A percentile compares a stretch with the other conserved stretches of the same genome.
Evolutionary conservation across 1,284 basidiomycete genomes (phyloP).

Genomic region (Paramarasmius palmivorus): DNA sequence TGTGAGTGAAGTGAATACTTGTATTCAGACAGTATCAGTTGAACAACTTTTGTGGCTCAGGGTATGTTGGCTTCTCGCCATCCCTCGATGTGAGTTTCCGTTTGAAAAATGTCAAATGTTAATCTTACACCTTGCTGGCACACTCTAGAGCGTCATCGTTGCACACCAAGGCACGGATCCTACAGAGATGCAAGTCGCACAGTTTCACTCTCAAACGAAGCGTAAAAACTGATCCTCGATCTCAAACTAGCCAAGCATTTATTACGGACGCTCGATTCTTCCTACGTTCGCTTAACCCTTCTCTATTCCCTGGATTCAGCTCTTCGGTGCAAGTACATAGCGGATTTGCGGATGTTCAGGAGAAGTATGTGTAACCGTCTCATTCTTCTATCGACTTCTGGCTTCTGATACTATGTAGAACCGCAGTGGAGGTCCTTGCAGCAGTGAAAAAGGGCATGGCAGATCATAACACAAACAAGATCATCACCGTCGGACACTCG

Average conservation of each 20-base stretch:
- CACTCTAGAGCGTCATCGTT: constrained; percentile 45
- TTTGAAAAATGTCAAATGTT: too few species aligned
- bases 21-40: too few species aligned
- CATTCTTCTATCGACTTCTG: not conserved
- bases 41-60: constrained; percentile 23
- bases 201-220: constrained; percentile 14
- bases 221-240: not conserved
- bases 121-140: constrained; percentile 28
- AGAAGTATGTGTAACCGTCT: constrained; percentile 38
- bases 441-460: constrained; percentile 46
- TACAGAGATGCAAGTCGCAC: constrained; percentile 48
- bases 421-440: constrained; percentile 47
- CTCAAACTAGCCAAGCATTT: constrained; percentile 38
- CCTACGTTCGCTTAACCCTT: constrained; percentile 37
- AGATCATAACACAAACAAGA: constrained; percentile 35
- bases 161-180: constrained; percentile 55
- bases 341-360: constrained; percentile 59
- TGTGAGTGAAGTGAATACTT: constrained; percentile 38
- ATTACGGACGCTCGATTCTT: constrained; percentile 56
- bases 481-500: constrained; percentile 58
- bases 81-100: too few species aligned
- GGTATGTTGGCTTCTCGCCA: constrained; percentile 33
- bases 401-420: constrained; percentile 33
- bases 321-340: constrained; percentile 50
- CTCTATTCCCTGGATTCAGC: constrained; percentile 59